phyloP scores from a whole-genome alignment of 2,329 filamentous ascomycete genomes.

The Didymella exigua region DNA sequence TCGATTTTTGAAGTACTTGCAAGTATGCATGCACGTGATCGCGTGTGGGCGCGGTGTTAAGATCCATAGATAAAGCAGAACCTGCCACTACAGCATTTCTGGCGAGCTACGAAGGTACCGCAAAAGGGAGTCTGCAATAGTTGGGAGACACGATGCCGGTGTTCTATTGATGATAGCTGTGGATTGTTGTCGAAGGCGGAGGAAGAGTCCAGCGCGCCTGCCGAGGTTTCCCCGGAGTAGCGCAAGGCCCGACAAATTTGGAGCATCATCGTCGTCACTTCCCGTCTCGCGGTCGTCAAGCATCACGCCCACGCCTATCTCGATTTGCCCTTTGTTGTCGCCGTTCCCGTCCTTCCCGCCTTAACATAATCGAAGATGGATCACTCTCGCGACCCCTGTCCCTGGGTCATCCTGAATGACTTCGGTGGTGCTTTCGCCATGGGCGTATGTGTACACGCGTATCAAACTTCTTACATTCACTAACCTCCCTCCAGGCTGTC shows the following conservation, averaged over 20 bases:
- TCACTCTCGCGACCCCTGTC: slow-evolving; percentile 95
- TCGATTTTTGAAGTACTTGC: too few species aligned
- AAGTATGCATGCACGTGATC: too few species aligned
- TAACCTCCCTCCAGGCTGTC: slow-evolving; percentile 44
- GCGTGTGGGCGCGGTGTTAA: too few species aligned
- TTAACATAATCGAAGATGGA: slow-evolving; percentile 65
- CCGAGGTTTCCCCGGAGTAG: slow-evolving; percentile 29
- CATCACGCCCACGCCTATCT: slow-evolving; percentile 21
- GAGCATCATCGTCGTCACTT: slow-evolving; percentile 35
- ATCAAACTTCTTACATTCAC: slow-evolving; percentile 8
- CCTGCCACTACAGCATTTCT: too few species aligned
- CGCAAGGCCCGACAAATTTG: slow-evolving; percentile 36
- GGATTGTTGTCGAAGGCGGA: slow-evolving; percentile 12
- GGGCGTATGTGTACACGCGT: slow-evolving; percentile 70
- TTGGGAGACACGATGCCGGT: not conserved
- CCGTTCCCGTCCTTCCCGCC: not conserved
- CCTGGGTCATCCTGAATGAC: slow-evolving; percentile 95
- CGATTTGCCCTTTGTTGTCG: slow-evolving; percentile 41
- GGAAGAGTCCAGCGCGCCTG: slow-evolving; percentile 1
- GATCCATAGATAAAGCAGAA: too few species aligned
- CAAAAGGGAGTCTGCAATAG: not conserved
- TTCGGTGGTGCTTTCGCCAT: slow-evolving; percentile 97
- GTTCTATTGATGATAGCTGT: not conserved
- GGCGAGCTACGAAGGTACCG: too few species aligned
- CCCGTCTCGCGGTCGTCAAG: slow-evolving; percentile 21